Conservation (phyloP, 495 filamentous ascomycete species). For the Penicillium dipodomyicola region DNA sequence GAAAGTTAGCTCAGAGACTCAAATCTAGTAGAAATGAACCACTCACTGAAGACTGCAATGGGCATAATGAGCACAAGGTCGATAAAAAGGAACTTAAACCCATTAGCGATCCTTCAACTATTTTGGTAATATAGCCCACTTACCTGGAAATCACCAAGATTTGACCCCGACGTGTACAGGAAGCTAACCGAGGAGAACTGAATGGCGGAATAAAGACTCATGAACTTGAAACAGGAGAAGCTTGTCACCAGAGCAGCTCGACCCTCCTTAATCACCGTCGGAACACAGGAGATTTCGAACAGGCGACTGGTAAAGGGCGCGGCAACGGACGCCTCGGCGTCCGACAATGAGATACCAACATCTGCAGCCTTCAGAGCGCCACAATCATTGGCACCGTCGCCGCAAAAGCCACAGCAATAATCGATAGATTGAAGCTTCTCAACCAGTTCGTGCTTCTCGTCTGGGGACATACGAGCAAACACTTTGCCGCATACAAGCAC, state of each 20-base stretch:
- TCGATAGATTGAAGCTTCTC: constrained; percentile 96
- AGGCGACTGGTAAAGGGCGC: constrained; percentile 94
- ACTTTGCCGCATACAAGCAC: constrained; percentile 91
- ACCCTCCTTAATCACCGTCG: constrained; percentile 90
- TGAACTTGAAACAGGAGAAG: constrained; percentile 99
- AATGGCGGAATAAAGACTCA: constrained; percentile 98
- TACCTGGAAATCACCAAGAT: constrained; percentile 94
- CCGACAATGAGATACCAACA: constrained; percentile 96
- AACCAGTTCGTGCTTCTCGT: constrained; percentile 97
- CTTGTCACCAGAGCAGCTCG: constrained; percentile 93
- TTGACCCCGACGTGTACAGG: constrained; percentile 90
- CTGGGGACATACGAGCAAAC: constrained; percentile 97
- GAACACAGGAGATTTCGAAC: constrained; percentile 97
- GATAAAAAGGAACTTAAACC: constrained; percentile 78
- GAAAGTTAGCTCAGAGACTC: constrained; percentile 3
- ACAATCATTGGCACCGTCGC: constrained; percentile 98
- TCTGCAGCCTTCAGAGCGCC: constrained; percentile 97
- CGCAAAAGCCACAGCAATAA: constrained; percentile 95
- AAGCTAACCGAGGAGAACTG: constrained; percentile 99
- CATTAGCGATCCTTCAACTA: constrained; percentile 18
- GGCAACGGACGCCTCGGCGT: constrained; percentile 96
- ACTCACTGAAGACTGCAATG: constrained; percentile 90
- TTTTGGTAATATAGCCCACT: constrained; percentile 6
- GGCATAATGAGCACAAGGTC: constrained; percentile 90
- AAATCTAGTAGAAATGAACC: not conserved